These are phyloP conservation scores for Solanum bukasovii DNA, from an alignment of 257 asterid genomes.

Conservation along the genomic window DNA sequence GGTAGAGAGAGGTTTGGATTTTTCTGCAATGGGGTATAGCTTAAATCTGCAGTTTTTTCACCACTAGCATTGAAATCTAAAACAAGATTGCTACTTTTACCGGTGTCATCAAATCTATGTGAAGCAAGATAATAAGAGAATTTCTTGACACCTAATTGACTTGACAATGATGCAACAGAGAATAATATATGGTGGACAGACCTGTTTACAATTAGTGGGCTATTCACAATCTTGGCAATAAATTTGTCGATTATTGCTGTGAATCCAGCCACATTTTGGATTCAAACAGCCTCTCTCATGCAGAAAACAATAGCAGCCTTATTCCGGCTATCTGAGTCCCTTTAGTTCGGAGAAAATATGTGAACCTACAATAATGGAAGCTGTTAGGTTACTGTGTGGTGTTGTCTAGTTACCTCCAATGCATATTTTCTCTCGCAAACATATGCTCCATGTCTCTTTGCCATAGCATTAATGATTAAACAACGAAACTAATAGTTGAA, in stretches of 20 bases:
- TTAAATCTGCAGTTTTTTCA: slow-evolving; percentile 21
- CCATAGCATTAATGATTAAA: not conserved
- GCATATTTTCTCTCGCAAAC: not conserved
- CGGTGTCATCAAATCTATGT: slow-evolving; percentile 45
- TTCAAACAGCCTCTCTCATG: slow-evolving; percentile 41
- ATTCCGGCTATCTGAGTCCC: not conserved
- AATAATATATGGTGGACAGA: slow-evolving; percentile 74
- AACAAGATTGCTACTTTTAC: slow-evolving; percentile 25
- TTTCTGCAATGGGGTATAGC: slow-evolving; percentile 39
- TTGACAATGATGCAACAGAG: slow-evolving; percentile 50
- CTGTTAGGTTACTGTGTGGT: not conserved
- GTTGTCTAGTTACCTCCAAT: not conserved
- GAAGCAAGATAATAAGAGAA: slow-evolving; percentile 72
- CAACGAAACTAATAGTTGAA: not conserved
- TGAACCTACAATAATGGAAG: not conserved
- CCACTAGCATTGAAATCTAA: slow-evolving; percentile 29
- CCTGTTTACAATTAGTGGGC: slow-evolving; percentile 39
- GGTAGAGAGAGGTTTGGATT: slow-evolving; percentile 14
- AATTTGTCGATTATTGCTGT: slow-evolving; percentile 18
- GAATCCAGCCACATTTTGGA: slow-evolving; percentile 77
- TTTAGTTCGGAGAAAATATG: not conserved
- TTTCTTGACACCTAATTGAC: slow-evolving; percentile 57
- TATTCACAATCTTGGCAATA: slow-evolving; percentile 40
- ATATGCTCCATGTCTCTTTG: not conserved
- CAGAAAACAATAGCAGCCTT: not conserved